Evolutionary conservation across 2,329 filamentous ascomycete species (phyloP), one percentile per base, ranked within the genome.

Genomic region (Stagonosporopsis vannaccii): DNA sequence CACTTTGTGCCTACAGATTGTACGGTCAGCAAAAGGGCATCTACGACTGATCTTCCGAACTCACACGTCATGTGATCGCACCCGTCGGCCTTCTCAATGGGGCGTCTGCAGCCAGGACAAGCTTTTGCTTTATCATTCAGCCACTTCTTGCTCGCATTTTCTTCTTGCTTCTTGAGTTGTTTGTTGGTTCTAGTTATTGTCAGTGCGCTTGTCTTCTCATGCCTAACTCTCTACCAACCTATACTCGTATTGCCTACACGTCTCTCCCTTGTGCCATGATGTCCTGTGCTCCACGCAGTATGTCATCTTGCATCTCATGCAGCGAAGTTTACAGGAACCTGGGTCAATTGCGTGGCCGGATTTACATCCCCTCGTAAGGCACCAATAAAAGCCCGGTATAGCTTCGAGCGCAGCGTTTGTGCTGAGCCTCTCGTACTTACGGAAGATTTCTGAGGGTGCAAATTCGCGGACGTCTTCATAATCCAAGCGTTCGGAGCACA

Each of bases 351-450:
- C 74, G 59, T 86, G 84, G 0, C 84, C 84, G 1, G 77, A 79
- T 8, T 73, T 77, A 62, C 85, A 87, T 2, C 73, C 75, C 0
- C 81, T 72, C 7, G 58, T 53, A 1, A 84, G 77, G 61, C 85
- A 87, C 80, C 82, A 85, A 13, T 79, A 68, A 60, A 85, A 87
- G 28, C 79, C 79, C 0, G 77, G 72, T 1, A 79, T 70, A 19
- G 72, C 66, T 17, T 78, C 75, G 49, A 85, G 71, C 11, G 77
- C 78, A 11, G 77, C 76, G 17, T 79, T 75, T 3, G 80, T 71
- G 6, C 78, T 70, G 30, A 84, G 70, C 1, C 66, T 71, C 46
- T 83, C 79, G 58, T 84, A 74, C 9, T 62, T 68, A 19, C 8
- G 67, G 52, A 83, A 83, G 0, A 78, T 78, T 5, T 78, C 72